These are phyloP conservation scores for Flaveria robusta DNA, from an alignment of 129 eudicot species.

Conservation along the genomic window DNA sequence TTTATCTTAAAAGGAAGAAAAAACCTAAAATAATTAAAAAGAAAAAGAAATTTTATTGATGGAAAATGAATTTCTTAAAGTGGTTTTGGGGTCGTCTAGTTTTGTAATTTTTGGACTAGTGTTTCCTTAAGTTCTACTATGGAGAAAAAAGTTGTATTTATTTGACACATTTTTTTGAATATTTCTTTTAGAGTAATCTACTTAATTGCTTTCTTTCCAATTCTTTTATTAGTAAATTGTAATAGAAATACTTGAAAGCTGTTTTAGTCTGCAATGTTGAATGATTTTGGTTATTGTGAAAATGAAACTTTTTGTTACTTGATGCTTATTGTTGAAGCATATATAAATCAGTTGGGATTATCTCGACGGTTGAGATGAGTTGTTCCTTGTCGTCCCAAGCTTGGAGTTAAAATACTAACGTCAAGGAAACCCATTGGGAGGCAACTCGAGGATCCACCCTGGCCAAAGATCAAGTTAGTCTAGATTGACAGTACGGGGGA, in stretches of 20 bases:
- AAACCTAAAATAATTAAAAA: conserved; percentile 51
- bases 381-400: neutral
- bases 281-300: conserved; percentile 1
- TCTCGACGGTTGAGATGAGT: neutral
- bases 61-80: neutral
- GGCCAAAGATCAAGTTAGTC: neutral
- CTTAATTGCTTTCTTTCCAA: neutral
- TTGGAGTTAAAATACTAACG: neutral
- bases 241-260: neutral
- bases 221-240: neutral
- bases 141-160: conserved; percentile 7
- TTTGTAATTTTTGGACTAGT: neutral
- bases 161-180: neutral
- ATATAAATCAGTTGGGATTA: neutral
- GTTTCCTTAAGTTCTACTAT: neutral
- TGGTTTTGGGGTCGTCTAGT: neutral
- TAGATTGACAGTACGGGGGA: neutral
- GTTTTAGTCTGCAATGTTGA: neutral
- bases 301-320: conserved; percentile 1
- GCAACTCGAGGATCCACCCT: neutral
- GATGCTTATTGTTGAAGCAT: neutral
- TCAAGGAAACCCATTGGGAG: neutral
- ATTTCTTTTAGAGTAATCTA: conserved; percentile 4
- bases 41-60: conserved; percentile 49
- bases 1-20: conserved; percentile 77